Conservation (phyloP, 192 early-diverging fungal genomes). For the Jimgerdemannia lactiflua region DNA sequence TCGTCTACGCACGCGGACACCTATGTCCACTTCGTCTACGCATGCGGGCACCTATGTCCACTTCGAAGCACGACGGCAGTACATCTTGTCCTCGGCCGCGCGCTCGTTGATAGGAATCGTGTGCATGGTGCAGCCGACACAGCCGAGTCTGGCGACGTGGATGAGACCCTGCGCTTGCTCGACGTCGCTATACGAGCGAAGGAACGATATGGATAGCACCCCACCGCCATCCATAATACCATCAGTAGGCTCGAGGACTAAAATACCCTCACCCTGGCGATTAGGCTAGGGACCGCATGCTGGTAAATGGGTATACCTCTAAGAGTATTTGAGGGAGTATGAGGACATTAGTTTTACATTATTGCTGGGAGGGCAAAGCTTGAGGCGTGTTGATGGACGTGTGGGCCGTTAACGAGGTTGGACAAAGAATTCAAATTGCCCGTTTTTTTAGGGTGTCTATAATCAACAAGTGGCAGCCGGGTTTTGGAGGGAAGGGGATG, state of each 20-base stretch:
- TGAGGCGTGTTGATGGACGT: background rate
- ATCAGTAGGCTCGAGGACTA: conserved; percentile 52
- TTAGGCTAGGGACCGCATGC: conserved; percentile 60
- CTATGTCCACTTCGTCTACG: no score
- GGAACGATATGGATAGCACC: conserved; percentile 45
- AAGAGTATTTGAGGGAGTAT: conserved; percentile 70
- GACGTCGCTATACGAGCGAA: conserved; percentile 67
- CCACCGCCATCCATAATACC: conserved; percentile 67
- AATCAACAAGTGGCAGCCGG: no score
- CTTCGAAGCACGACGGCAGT: conserved; percentile 54
- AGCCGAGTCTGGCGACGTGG: conserved; percentile 81
- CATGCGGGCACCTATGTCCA: no score
- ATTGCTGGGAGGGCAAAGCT: conserved; percentile 54
- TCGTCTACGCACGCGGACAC: background rate
- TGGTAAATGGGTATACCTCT: conserved; percentile 74
- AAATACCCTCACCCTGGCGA: conserved; percentile 9
- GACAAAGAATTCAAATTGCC: no score
- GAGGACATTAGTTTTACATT: conserved; percentile 65
- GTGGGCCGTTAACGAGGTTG: no score
- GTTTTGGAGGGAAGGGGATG: no score
- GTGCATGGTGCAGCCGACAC: conserved; percentile 74
- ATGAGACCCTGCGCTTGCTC: conserved; percentile 85
- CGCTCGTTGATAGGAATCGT: conserved; percentile 92
- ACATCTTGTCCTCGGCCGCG: conserved; percentile 77
- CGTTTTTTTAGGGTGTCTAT: no score